Evolutionary conservation across 2,329 filamentous ascomycete species (phyloP), one percentile per base, ranked within the genome.

Genomic region (Trichoderma endophyticum): DNA sequence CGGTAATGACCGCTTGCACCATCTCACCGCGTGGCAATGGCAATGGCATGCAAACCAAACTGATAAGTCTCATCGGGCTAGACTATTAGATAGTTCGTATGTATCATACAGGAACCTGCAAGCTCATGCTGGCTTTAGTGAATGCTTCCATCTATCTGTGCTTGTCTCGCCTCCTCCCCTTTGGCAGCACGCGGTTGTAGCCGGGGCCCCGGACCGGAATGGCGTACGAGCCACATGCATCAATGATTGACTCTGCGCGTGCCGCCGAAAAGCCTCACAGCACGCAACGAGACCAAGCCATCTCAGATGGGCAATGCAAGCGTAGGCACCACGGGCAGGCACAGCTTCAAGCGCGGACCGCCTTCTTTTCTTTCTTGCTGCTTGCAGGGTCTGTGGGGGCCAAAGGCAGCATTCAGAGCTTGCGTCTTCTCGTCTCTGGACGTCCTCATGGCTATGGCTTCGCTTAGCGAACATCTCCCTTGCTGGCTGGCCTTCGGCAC

Each of bases 181-280:
- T 30, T 18, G 34, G 54, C 26, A 48, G 26, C 34, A 26, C 32
- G 64, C 65, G 36, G 65, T 51, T 69, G 65, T 32, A 51, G 36
- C 65, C 51, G 34, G 54, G 54, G 15, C 65, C 65, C 65, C 65
- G 26, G 54, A 51, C 34, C 26, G 54, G 65, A 30, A 60, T 34
- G 65, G 65, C 65, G 36, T 60, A 30, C 51, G 56, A 60, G 65
- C 54, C 65, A 69, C 65, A 69, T 60, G 65, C 56, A 69, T 32
- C 65, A 60, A 69, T 69, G 65, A 69, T 60, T 15, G 54, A 30
- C 65, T 61, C 65, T 60, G 54, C 65, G 54, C 54, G 56, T 59
- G 54, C 65, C 54, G 65, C 26, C 26, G 65, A 26, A 69, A 60
- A 59, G 65, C 56, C 65, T 69, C 65, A 68, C 65, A 69, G 56